Conservation (phyloP, 805 yeast species). For the Candida sanyiensis region DNA sequence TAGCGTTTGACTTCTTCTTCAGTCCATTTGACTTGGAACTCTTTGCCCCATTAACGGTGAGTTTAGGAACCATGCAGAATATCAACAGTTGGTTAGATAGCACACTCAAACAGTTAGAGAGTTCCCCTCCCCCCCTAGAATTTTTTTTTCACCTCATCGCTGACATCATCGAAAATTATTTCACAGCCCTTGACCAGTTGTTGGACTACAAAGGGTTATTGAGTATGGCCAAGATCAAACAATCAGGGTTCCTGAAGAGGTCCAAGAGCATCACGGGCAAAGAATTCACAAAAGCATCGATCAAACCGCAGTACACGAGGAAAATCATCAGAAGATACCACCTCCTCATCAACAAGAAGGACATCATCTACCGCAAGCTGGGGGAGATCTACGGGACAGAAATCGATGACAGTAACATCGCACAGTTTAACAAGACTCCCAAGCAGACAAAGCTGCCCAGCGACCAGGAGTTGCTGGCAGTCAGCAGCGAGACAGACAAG, state of each 20-base stretch:
- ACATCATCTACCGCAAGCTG: constrained; percentile 34
- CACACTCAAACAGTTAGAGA: too few species aligned
- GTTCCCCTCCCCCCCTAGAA: too few species aligned
- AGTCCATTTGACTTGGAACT: too few species aligned
- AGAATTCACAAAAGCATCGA: constrained; percentile 35
- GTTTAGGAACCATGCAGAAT: too few species aligned
- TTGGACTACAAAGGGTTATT: too few species aligned
- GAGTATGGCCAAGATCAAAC: constrained; percentile 1
- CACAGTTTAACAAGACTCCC: constrained; percentile 6
- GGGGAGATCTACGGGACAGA: constrained; percentile 16
- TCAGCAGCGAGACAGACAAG: constrained; percentile 13
- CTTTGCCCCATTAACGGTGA: too few species aligned
- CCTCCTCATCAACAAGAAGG: constrained; percentile 53
- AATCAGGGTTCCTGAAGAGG: constrained; percentile 16
- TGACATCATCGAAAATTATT: constrained; percentile 7
- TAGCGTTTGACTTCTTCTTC: too few species aligned
- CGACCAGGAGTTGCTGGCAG: constrained; percentile 15
- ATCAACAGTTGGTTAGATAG: too few species aligned
- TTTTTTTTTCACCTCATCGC: constrained; percentile 18
- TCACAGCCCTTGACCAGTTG: too few species aligned
- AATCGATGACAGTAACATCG: constrained; percentile 24
- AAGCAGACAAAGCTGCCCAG: constrained; percentile 12
- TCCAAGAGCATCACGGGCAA: constrained; percentile 27
- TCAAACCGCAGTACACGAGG: constrained; percentile 69
- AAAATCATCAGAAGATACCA: constrained; percentile 76